Conservation (phyloP, 306 rosid genomes). For the Pterocarpus santalinus region DNA sequence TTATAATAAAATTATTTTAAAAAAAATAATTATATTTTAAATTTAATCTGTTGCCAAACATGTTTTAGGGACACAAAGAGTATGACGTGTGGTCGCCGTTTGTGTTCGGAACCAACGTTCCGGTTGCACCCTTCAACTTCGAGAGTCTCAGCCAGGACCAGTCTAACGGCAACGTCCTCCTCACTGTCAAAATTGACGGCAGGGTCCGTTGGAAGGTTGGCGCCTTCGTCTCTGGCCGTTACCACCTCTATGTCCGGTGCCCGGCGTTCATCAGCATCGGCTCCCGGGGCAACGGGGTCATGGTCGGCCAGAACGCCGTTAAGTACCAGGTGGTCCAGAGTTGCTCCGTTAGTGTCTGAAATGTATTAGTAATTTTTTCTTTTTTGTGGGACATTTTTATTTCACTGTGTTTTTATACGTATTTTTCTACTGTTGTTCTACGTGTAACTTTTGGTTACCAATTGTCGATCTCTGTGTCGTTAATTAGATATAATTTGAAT, state of each 20-base stretch:
- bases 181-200: conserved; percentile 68
- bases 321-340: conserved; percentile 76
- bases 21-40: too few species aligned
- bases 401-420: neutral
- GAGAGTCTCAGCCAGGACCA: conserved; percentile 56
- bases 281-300: conserved; percentile 37
- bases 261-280: conserved; percentile 75
- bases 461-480: neutral
- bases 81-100: conserved; percentile 86
- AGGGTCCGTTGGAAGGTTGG: conserved; percentile 92
- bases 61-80: conserved; percentile 72
- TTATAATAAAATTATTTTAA: too few species aligned
- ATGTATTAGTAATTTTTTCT: neutral
- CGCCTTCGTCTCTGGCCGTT: conserved; percentile 63
- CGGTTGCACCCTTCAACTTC: conserved; percentile 82
- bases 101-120: conserved; percentile 72
- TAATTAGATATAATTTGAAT: conserved; percentile 33
- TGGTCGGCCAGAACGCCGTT: conserved; percentile 64
- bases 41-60: neutral
- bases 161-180: conserved; percentile 54
- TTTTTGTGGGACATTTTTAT: neutral
- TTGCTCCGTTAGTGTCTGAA: conserved; percentile 78
- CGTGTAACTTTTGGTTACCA: conserved; percentile 15
- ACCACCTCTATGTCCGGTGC: conserved; percentile 75
- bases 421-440: neutral